A percentile compares a stretch with the other conserved stretches of the same genome.
phyloP scores from a whole-genome alignment of 257 asterid genomes.

The Osmanthus fragrans region DNA sequence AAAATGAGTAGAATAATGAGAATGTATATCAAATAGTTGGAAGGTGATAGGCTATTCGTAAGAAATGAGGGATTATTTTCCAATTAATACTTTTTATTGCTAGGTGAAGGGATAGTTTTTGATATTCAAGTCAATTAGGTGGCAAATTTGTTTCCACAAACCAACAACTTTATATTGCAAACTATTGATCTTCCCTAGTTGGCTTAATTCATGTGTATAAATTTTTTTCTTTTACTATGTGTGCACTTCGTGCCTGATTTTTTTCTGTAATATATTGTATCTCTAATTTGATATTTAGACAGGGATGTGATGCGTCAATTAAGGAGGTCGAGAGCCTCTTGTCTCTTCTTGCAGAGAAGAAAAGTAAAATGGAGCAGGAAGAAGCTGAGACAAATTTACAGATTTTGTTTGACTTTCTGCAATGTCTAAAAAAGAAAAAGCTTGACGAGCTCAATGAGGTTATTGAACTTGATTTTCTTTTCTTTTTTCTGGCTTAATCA shows the following conservation, averaged over 20 bases:
- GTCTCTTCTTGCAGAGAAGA: conserved; percentile 77
- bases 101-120: not conserved
- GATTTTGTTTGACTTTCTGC: conserved; percentile 77
- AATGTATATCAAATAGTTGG: too few relatives aligned
- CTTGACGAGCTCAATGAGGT: conserved; percentile 91
- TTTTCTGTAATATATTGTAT: conserved; percentile 28
- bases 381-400: conserved; percentile 86
- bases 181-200: not conserved
- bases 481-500: conserved; percentile 13
- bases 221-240: not conserved
- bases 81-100: not conserved
- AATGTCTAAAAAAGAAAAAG: conserved; percentile 68
- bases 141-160: not conserved
- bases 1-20: too few relatives aligned
- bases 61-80: not conserved
- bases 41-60: not conserved
- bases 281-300: conserved; percentile 52
- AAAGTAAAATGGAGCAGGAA: conserved; percentile 89
- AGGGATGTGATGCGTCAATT: conserved; percentile 87
- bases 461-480: conserved; percentile 31
- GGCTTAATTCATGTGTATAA: not conserved
- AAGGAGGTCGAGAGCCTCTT: conserved; percentile 77
- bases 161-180: not conserved
- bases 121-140: not conserved
- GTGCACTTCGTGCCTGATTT: conserved; percentile 17